phyloP scores from a whole-genome alignment of 345 rosid species.

The Moricandia moricandioides region DNA sequence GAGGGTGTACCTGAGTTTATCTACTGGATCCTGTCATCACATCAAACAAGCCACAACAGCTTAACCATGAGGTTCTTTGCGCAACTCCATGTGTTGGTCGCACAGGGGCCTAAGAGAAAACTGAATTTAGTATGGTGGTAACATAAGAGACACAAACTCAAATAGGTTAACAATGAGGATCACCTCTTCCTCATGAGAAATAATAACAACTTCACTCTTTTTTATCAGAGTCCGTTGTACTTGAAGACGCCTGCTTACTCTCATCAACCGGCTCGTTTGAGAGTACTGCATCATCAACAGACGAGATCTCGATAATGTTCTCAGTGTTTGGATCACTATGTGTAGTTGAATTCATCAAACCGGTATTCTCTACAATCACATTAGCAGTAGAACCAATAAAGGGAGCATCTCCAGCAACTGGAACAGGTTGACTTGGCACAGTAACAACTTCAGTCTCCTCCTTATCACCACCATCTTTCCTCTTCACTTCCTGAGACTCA shows the following conservation, averaged over 20 bases:
- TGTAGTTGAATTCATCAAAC: constrained; percentile 28
- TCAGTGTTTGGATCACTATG: constrained; percentile 32
- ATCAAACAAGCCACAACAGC: constrained; percentile 91
- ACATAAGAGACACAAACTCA: not conserved
- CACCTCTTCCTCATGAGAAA: constrained; percentile 50
- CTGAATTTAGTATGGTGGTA: not conserved
- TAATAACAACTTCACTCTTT: constrained; percentile 40
- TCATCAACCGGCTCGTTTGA: constrained; percentile 38
- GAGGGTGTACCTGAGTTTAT: constrained; percentile 58
- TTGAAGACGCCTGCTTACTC: constrained; percentile 25
- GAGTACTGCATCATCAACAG: constrained; percentile 36
- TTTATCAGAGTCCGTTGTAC: constrained; percentile 15
- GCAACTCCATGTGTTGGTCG: constrained; percentile 44
- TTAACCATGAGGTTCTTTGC: constrained; percentile 59
- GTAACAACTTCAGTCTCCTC: constrained; percentile 16
- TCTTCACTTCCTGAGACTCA: constrained; percentile 43
- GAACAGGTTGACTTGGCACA: constrained; percentile 31
- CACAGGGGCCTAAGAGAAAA: constrained; percentile 48
- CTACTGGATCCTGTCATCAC: constrained; percentile 48
- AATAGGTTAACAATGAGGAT: constrained; percentile 9
- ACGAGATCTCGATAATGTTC: constrained; percentile 33
- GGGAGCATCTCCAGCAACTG: constrained; percentile 37
- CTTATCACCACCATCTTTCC: constrained; percentile 9
- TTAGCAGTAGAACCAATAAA: constrained; percentile 34
- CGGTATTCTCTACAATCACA: constrained; percentile 34